These are phyloP conservation scores for Beta lomatogona DNA, from an alignment of 179 eudicot species.

Conservation along the genomic window DNA sequence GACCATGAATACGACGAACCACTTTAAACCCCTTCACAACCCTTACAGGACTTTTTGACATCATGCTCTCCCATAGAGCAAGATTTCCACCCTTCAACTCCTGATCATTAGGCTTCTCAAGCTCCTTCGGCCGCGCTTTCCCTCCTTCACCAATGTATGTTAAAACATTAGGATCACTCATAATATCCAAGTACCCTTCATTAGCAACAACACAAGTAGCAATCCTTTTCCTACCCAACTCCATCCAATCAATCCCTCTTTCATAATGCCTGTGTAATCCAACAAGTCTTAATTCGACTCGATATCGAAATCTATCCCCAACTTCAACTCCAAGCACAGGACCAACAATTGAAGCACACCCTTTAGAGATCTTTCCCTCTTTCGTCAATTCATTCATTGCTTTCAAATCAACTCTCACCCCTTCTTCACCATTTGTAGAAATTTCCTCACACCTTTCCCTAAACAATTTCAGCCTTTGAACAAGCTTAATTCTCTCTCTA, in stretches of 20 bases:
- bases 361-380: conserved; percentile 19
- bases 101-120: conserved; percentile 30
- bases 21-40: conserved; percentile 35
- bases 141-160: conserved; percentile 50
- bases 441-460: conserved; percentile 17
- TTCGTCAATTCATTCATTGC: conserved; percentile 17
- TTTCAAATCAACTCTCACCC: conserved; percentile 14
- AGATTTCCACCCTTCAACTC: conserved; percentile 37
- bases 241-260: conserved; percentile 42
- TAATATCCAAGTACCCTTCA: conserved; percentile 27
- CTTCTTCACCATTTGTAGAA: not conserved
- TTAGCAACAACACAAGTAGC: conserved; percentile 46
- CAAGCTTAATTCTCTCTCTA: conserved; percentile 6
- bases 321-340: conserved; percentile 45
- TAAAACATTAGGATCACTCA: conserved; percentile 22
- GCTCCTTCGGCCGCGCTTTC: not conserved
- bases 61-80: conserved; percentile 44
- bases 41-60: conserved; percentile 29
- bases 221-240: not conserved
- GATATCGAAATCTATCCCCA: conserved; percentile 41
- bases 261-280: conserved; percentile 27
- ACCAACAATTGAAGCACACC: conserved; percentile 25
- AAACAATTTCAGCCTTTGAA: conserved; percentile 20
- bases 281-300: conserved; percentile 34
- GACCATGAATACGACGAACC: not conserved